These are phyloP conservation scores for Dothistroma pini DNA, from an alignment of 2,329 filamentous ascomycete species.

Conservation along the genomic window DNA sequence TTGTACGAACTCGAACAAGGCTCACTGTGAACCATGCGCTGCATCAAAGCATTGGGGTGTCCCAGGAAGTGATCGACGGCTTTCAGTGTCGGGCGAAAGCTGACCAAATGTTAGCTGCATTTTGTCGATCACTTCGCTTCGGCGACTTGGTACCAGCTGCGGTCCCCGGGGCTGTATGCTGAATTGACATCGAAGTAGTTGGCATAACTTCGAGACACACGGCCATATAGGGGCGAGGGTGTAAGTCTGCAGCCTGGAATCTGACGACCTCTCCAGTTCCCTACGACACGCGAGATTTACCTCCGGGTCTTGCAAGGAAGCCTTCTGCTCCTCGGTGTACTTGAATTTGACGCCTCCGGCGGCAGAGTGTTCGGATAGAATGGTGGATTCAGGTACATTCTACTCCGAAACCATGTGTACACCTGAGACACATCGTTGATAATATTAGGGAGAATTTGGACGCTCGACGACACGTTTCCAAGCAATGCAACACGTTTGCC, in stretches of 20 bases:
- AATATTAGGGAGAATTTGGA: slow-evolving; percentile 20
- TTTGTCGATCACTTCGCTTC: too few species aligned
- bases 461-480: slow-evolving; percentile 16
- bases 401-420: slow-evolving; percentile 20
- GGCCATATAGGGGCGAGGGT: slow-evolving; percentile 21
- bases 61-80: slow-evolving; percentile 21
- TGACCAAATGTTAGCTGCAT: slow-evolving; percentile 18
- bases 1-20: slow-evolving; percentile 22
- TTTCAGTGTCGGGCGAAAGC: slow-evolving; percentile 11
- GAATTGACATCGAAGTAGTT: slow-evolving; percentile 22
- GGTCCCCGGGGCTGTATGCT: slow-evolving; percentile 16
- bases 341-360: slow-evolving; percentile 17
- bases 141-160: slow-evolving; percentile 17
- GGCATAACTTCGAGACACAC: slow-evolving; percentile 19
- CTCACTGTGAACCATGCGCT: slow-evolving; percentile 10
- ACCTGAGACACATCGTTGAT: slow-evolving; percentile 16
- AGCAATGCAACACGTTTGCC: slow-evolving; percentile 9
- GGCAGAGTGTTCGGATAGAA: slow-evolving; percentile 9
- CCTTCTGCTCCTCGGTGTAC: slow-evolving; percentile 21
- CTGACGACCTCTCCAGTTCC: slow-evolving; percentile 11
- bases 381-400: slow-evolving; percentile 15
- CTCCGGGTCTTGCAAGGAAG: slow-evolving; percentile 13
- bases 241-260: slow-evolving; percentile 1
- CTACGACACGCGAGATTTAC: slow-evolving; percentile 17
- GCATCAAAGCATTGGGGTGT: slow-evolving; percentile 15